Base-by-base conservation (phyloP, 441 rosid species). In the Rhodomyrtus psidioides region DNA sequence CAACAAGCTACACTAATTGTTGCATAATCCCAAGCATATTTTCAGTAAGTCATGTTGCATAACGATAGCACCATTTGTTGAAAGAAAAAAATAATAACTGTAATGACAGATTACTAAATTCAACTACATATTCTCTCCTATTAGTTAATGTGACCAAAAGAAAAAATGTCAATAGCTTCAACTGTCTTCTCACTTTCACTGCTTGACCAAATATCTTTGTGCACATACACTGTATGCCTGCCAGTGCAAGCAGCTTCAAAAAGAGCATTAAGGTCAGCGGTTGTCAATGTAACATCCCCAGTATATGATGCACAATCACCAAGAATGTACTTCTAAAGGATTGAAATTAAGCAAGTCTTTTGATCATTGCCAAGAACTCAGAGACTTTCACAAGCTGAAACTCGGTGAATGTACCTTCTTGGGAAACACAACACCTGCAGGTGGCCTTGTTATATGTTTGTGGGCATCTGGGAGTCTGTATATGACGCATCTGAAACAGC, bases 401-500 rank as follows among this genome's bases (percentile, higher is more conserved):
- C 79, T 70, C n/a, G 21, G 2, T 21, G 49, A 70, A 49, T 85
- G 49, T 92, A 97, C 99, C 97, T 93, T 94, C 88, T 92, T 85
- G 84, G 99, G 99, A 85, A 90, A 90, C 84, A 88, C 84, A 56
- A 97, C 96, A 10, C 96, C 97, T 70, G 90, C 88, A 76, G 94
- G 92, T 39, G 94, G 97, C 75, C 90, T 88, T 57, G 95, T 81
- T 65, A 94, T 91, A 85, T 93, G 97, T 85, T 92, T 89, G 88
- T 94, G 94, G 59, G 89, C 86, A 86, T 94, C 95, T 27, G 99
- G 99, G 85, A 95, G 94, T 88, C 93, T 91, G 91, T 93, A 97
- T 87, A 97, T 91, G 54, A 91, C 95, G 85, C 98, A 96, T 88
- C 99, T 97, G 95, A 81, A 88, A 51, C 65, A 86, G 60, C 54